Conservation (phyloP, 768 basidiomycete species). For the Tricholoma sp. region DNA sequence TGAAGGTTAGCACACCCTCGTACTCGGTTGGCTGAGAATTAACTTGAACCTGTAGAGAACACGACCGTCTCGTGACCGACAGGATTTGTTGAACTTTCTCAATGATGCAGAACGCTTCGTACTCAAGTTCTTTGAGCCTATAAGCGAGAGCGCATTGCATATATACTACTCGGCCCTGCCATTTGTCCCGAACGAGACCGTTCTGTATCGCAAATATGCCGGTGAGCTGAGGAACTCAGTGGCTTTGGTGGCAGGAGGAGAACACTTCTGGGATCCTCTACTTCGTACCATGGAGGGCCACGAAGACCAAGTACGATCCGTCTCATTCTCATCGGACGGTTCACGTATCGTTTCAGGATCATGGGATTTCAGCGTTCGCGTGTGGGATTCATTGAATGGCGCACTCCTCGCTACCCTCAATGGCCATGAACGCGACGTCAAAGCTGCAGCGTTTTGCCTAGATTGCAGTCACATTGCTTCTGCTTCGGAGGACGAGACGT, state of each 20-base stretch:
- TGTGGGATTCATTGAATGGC: neutral
- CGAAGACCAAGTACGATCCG: constrained; percentile 3
- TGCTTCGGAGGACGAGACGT: constrained; percentile 6
- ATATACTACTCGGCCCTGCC: neutral
- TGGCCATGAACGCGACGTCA: neutral
- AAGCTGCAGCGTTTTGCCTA: neutral
- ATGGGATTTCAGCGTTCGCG: neutral
- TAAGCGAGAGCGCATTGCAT: neutral
- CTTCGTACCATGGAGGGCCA: neutral
- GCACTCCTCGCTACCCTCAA: neutral
- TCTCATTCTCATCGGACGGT: constrained; percentile 14
- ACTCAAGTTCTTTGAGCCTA: neutral
- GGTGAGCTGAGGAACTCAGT: neutral
- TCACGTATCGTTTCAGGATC: neutral
- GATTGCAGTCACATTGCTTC: constrained; percentile 3
- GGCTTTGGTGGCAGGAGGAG: neutral
- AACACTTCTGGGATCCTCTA: neutral
- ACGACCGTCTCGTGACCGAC: neutral
- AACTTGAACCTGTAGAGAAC: neutral
- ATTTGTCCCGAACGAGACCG: neutral
- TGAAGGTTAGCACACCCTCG: neutral
- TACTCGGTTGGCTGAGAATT: neutral
- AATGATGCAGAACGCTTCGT: neutral
- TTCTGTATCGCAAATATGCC: neutral
- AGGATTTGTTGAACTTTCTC: neutral